Conservation (phyloP, 352 stramenopile genomes). For the Pythium chondricola region DNA sequence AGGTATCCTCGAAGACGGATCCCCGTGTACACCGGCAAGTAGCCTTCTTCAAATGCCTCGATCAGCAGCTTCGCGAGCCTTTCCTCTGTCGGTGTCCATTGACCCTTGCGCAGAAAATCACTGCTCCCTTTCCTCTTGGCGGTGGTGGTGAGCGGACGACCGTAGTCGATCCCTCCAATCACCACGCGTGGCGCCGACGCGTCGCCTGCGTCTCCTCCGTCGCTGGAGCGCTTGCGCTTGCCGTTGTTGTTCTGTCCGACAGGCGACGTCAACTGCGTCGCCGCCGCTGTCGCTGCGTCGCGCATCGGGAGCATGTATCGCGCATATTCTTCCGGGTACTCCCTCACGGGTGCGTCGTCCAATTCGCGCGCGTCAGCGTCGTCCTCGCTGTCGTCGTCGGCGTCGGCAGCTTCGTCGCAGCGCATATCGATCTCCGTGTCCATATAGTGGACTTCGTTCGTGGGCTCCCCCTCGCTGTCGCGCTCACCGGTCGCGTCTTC, state of each 20-base stretch:
- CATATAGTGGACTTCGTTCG: slow-evolving; percentile 3
- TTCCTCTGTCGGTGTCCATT: slow-evolving; percentile 71
- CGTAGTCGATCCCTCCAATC: slow-evolving; percentile 14
- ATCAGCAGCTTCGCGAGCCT: slow-evolving; percentile 50
- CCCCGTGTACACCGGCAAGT: slow-evolving; percentile 65
- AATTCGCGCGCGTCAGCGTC: neutral
- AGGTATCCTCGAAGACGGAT: slow-evolving; percentile 72
- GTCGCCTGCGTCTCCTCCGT: neutral
- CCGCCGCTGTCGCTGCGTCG: neutral
- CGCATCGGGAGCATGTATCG: neutral
- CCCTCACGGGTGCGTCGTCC: slow-evolving; percentile 20
- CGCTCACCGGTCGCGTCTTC: slow-evolving; percentile 2
- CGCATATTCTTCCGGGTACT: slow-evolving; percentile 18
- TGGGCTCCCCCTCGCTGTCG: neutral
- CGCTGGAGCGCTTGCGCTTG: slow-evolving; percentile 32
- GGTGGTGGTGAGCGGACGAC: slow-evolving; percentile 4
- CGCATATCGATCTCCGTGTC: slow-evolving; percentile 19
- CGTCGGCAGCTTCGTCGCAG: slow-evolving; percentile 14
- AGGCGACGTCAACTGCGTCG: slow-evolving; percentile 6
- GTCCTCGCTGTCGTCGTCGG: neutral
- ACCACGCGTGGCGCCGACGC: neutral
- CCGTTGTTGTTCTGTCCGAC: slow-evolving; percentile 1
- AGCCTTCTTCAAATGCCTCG: slow-evolving; percentile 66
- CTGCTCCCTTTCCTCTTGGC: slow-evolving; percentile 47
- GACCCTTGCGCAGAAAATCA: slow-evolving; percentile 66